Percentiles rank a stretch among this genome's conserved stretches.
phyloP scores from a whole-genome alignment of 2,329 filamentous ascomycete genomes.

The Trichoderma hamatum region DNA sequence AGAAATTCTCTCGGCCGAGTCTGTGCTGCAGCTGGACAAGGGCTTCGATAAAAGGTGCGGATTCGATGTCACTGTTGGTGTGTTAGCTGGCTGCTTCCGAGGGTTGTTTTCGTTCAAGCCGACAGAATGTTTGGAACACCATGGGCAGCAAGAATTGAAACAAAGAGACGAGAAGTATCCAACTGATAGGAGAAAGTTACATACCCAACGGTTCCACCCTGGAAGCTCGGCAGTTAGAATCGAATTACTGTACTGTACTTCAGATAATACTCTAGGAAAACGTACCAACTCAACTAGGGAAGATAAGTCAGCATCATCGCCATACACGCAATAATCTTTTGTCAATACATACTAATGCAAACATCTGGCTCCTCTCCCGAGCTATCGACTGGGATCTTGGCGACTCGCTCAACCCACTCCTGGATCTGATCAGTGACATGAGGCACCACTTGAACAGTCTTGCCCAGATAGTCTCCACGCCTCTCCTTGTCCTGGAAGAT shows the following conservation, averaged over 20 bases:
- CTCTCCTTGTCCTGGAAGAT: not conserved
- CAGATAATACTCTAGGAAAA: constrained; percentile 20
- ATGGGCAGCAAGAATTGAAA: not conserved
- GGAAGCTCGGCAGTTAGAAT: constrained; percentile 21
- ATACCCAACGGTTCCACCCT: constrained; percentile 62
- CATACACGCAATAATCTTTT: too few relatives aligned
- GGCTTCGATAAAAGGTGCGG: constrained; percentile 84
- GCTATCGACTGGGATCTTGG: constrained; percentile 83
- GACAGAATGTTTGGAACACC: not conserved
- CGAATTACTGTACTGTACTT: not conserved
- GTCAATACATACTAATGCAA: constrained; percentile 71
- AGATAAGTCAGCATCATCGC: constrained; percentile 29
- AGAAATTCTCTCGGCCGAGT: constrained; percentile 60
- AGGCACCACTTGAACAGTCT: constrained; percentile 88
- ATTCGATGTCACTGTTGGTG: constrained; percentile 71
- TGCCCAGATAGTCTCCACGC: constrained; percentile 77
- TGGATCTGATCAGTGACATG: constrained; percentile 91
- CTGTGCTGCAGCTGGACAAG: constrained; percentile 76
- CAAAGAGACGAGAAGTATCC: not conserved
- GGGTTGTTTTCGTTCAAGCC: not conserved
- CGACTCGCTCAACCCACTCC: constrained; percentile 88
- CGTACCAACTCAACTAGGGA: constrained; percentile 42
- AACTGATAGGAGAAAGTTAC: not conserved
- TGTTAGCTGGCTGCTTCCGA: constrained; percentile 3
- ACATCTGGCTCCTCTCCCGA: constrained; percentile 83